A percentile compares a stretch with the other conserved stretches of the same genome.
These are phyloP conservation scores for Globisporangium polare DNA, from an alignment of 352 stramenopile genomes.

Conservation along the genomic window DNA sequence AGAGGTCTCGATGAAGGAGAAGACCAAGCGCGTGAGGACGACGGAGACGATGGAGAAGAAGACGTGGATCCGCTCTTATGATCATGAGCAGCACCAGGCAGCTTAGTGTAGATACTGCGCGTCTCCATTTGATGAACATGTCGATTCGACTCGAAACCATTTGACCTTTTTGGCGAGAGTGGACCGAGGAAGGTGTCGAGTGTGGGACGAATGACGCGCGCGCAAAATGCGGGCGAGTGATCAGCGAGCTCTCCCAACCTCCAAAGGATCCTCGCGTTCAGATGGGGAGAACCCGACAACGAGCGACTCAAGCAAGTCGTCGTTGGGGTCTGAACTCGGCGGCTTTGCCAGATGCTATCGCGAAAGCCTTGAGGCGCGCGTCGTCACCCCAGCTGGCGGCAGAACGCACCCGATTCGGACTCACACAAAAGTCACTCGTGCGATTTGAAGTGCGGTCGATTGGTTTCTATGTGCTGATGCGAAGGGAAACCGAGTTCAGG, in stretches of 20 bases:
- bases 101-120: background rate
- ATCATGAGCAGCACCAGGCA: background rate
- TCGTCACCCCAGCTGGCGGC: background rate
- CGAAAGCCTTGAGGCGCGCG: background rate
- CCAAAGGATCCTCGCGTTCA: too few species aligned
- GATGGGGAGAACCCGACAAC: too few species aligned
- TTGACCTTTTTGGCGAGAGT: background rate
- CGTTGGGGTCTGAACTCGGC: background rate
- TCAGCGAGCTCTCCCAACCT: too few species aligned
- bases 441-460: background rate
- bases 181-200: background rate
- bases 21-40: background rate
- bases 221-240: background rate
- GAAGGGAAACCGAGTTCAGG: background rate
- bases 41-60: background rate
- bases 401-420: too few species aligned
- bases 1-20: background rate
- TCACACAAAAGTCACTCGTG: too few species aligned
- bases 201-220: background rate
- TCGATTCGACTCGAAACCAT: background rate
- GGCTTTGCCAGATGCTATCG: background rate
- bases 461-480: background rate
- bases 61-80: slow-evolving; percentile 3
- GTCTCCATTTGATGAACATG: too few species aligned
- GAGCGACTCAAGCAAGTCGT: background rate